Evolutionary conservation across 2,329 filamentous ascomycete genomes (phyloP).

Genomic region (Lasiodiplodia sp.): DNA sequence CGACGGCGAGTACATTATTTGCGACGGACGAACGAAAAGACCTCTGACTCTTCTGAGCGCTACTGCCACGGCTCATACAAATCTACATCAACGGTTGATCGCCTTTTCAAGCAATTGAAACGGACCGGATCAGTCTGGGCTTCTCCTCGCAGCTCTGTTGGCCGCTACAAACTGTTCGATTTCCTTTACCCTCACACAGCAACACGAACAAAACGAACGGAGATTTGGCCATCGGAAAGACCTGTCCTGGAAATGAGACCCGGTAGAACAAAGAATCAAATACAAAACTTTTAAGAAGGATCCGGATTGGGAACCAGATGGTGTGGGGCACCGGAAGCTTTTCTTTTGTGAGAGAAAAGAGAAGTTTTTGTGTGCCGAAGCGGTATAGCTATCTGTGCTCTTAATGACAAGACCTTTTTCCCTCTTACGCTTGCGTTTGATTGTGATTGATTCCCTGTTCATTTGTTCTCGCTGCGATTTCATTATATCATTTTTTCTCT

Average conservation of each 20-base stretch:
- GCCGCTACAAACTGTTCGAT: neutral
- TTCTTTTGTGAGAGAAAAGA: neutral
- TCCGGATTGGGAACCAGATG: constrained; percentile 1
- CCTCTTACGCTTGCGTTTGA: neutral
- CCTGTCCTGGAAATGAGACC: constrained; percentile 4
- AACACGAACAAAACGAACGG: neutral
- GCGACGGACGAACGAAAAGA: constrained; percentile 24
- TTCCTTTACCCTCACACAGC: neutral
- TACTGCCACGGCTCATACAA: constrained; percentile 3
- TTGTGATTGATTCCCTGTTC: neutral
- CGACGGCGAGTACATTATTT: constrained; percentile 21
- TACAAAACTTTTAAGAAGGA: constrained; percentile 18
- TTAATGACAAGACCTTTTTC: constrained; percentile 14
- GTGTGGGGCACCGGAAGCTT: neutral
- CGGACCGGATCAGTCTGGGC: constrained; percentile 43
- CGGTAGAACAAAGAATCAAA: constrained; percentile 26
- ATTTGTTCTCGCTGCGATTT: neutral
- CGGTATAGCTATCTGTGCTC: constrained; percentile 9
- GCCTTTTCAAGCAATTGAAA: constrained; percentile 34
- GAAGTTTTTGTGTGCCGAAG: neutral
- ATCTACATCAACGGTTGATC: constrained; percentile 41
- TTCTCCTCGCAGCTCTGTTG: neutral
- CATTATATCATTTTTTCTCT: neutral
- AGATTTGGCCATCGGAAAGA: neutral
- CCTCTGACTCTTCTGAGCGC: neutral